Percentiles rank a stretch among this genome's conserved stretches.
Evolutionary conservation across 345 rosid genomes (phyloP).

Genomic region (Eutrema heterophyllum): DNA sequence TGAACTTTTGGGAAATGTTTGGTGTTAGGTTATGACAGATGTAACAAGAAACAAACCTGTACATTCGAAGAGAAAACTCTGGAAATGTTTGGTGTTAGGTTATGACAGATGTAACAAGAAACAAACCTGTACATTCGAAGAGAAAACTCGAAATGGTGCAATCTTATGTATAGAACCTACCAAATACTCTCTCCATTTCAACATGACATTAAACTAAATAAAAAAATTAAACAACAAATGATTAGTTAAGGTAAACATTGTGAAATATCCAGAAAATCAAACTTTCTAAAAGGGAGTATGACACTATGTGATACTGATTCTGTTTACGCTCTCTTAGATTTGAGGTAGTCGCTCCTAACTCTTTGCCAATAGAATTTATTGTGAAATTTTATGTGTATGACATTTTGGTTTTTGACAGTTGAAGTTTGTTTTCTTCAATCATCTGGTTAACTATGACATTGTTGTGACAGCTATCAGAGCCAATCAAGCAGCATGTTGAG

Average conservation of each 20-base stretch:
- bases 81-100: not conserved
- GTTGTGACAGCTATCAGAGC: slow-evolving; percentile 53
- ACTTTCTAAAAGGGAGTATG: no score
- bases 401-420: not conserved
- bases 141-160: not conserved
- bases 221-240: no score
- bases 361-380: not conserved
- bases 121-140: not conserved
- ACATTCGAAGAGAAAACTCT: not conserved
- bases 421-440: not conserved
- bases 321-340: not conserved
- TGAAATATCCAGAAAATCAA: no score
- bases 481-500: slow-evolving; percentile 72
- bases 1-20: not conserved
- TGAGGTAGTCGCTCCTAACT: not conserved
- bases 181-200: no score
- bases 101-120: not conserved
- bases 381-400: no score
- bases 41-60: not conserved
- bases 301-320: no score
- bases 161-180: no score
- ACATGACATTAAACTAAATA: no score
- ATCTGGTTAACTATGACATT: not conserved
- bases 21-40: not conserved
- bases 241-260: no score